phyloP scores from a whole-genome alignment of 768 basidiomycete species.

The Russula earlei region DNA sequence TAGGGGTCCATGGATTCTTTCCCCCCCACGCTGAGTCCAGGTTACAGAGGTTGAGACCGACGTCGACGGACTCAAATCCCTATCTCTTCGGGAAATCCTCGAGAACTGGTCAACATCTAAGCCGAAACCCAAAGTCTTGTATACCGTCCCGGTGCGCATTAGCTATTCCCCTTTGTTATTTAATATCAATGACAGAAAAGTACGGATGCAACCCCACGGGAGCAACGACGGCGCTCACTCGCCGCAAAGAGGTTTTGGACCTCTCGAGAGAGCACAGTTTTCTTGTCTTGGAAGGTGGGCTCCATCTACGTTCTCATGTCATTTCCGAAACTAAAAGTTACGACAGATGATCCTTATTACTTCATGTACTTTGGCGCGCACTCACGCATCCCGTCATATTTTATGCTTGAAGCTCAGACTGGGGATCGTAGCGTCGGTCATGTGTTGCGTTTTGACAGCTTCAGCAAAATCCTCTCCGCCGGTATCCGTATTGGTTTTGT shows the following conservation, averaged over 20 bases:
- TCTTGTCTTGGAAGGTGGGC: conserved; percentile 76
- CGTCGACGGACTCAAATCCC: conserved; percentile 53
- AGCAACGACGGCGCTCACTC: conserved; percentile 58
- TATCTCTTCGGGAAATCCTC: conserved; percentile 50
- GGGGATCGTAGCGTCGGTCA: conserved; percentile 49
- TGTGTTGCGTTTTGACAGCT: conserved; percentile 81
- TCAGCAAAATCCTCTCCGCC: conserved; percentile 73
- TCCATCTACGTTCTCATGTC: not conserved
- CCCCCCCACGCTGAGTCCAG: not conserved
- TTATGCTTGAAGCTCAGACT: conserved; percentile 62
- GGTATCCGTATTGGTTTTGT: conserved; percentile 78
- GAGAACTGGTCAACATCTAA: conserved; percentile 67
- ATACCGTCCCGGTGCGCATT: conserved; percentile 57
- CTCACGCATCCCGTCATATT: conserved; percentile 67
- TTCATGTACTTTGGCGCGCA: conserved; percentile 64
- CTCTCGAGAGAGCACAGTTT: conserved; percentile 68
- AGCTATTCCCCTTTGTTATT: not conserved
- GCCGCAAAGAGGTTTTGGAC: conserved; percentile 61
- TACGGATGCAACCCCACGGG: conserved; percentile 87
- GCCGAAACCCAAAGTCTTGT: conserved; percentile 67
- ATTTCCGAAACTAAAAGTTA: not conserved
- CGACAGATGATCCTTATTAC: conserved; percentile 69
- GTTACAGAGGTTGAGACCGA: conserved; percentile 69
- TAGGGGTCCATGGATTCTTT: not conserved
- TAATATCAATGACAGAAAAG: conserved; percentile 26